Conservation (phyloP, 345 rosid genomes). For the Salix viminalis region DNA sequence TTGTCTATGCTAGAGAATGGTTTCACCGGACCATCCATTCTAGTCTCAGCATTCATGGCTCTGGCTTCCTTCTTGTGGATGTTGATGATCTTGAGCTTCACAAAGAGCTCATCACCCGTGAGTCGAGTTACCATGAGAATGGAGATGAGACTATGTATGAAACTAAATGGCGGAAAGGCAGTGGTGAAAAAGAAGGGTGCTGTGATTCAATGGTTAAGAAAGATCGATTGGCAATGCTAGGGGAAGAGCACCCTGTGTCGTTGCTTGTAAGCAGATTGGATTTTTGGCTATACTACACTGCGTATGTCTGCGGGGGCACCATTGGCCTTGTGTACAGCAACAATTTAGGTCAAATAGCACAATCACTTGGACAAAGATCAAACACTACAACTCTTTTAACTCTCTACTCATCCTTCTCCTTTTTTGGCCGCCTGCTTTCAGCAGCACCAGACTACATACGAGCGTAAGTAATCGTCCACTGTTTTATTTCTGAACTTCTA, state of each 20-base stretch:
- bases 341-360: constrained; percentile 91
- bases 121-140: constrained; percentile 33
- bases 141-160: constrained; percentile 22
- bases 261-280: constrained; percentile 65
- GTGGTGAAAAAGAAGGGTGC: constrained; percentile 32
- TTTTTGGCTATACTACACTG: constrained; percentile 80
- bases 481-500: background rate
- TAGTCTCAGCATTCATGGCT: constrained; percentile 52
- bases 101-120: constrained; percentile 53
- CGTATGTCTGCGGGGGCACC: constrained; percentile 91
- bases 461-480: constrained; percentile 40
- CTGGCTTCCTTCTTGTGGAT: constrained; percentile 72
- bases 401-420: constrained; percentile 85
- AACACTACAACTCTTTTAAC: constrained; percentile 66
- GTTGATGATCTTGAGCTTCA: constrained; percentile 88
- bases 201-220: constrained; percentile 46
- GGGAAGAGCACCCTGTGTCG: constrained; percentile 60
- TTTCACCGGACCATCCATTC: constrained; percentile 52
- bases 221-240: constrained; percentile 59
- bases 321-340: constrained; percentile 96
- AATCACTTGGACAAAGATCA: constrained; percentile 63
- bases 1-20: constrained; percentile 76
- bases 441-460: constrained; percentile 88
- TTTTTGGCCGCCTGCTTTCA: constrained; percentile 91
- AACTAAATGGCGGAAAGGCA: constrained; percentile 21